Evolutionary conservation across 768 basidiomycete species (phyloP).

Genomic region (Boletus sensibilis): DNA sequence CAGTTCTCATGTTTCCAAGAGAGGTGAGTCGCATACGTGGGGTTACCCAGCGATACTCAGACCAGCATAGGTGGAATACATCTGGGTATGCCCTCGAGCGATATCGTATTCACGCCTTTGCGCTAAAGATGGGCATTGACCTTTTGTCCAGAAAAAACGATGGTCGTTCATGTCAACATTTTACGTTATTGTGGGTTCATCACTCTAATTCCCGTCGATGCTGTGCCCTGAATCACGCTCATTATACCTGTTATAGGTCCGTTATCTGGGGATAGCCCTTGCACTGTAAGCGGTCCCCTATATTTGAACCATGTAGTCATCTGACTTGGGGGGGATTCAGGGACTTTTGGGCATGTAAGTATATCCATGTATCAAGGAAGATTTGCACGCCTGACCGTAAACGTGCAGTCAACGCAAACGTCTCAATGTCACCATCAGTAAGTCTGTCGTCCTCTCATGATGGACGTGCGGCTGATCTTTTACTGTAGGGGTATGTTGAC

Average conservation of each 20-base stretch:
- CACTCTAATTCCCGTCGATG: neutral
- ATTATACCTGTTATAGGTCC: constrained; percentile 5
- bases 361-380: neutral
- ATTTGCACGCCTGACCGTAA: neutral
- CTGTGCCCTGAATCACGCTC: neutral
- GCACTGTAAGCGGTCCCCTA: constrained; percentile 9
- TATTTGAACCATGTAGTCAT: neutral
- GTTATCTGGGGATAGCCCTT: constrained; percentile 18
- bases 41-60: neutral
- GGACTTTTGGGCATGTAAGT: constrained; percentile 17
- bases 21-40: constrained; percentile 10
- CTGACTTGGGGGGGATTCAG: constrained; percentile 1
- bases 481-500: constrained; percentile 9
- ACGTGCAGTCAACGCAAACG: constrained; percentile 16
- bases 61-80: constrained; percentile 12
- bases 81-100: constrained; percentile 17
- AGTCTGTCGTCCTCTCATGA: neutral
- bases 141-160: constrained; percentile 2
- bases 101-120: neutral
- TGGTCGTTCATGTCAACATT: constrained; percentile 16
- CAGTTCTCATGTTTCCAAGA: constrained; percentile 21
- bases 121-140: neutral
- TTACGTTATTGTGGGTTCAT: constrained; percentile 15
- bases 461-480: neutral
- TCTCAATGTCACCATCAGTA: constrained; percentile 17